Evolutionary conservation across 176 grass and related monocot species (phyloP).

Genomic region (Aegilops speltoides): DNA sequence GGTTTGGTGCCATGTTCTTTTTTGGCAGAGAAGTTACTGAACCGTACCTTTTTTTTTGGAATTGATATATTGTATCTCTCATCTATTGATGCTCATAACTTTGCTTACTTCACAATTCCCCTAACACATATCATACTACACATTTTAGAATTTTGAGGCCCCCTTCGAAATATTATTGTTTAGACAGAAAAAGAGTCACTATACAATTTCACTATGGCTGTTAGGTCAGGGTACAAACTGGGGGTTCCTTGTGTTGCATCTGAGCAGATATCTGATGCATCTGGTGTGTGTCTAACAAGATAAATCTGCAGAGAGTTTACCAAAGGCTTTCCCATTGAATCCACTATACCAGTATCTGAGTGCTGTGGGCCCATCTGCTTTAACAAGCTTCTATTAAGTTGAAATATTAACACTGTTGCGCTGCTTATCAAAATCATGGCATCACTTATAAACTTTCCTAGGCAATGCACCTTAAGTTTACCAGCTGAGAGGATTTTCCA

Average conservation of each 20-base stretch:
- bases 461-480: background rate
- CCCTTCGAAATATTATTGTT: background rate
- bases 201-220: background rate
- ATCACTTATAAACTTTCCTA: background rate
- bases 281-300: background rate
- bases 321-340: background rate
- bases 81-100: background rate
- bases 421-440: background rate
- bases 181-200: background rate
- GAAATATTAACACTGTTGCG: background rate
- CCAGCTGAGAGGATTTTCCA: background rate
- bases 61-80: slow-evolving; percentile 10
- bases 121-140: background rate
- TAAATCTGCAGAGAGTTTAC: background rate
- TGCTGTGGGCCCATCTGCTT: background rate
- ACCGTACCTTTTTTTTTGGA: background rate
- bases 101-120: background rate
- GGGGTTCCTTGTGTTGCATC: background rate
- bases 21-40: background rate
- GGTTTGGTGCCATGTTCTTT: background rate
- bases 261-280: background rate
- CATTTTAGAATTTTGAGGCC: background rate
- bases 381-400: background rate
- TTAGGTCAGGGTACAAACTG: background rate
- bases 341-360: background rate